Evolutionary conservation across 2,329 filamentous ascomycete species (phyloP), one percentile per base, ranked within the genome.

Genomic region (Exophiala lecanii-corni): DNA sequence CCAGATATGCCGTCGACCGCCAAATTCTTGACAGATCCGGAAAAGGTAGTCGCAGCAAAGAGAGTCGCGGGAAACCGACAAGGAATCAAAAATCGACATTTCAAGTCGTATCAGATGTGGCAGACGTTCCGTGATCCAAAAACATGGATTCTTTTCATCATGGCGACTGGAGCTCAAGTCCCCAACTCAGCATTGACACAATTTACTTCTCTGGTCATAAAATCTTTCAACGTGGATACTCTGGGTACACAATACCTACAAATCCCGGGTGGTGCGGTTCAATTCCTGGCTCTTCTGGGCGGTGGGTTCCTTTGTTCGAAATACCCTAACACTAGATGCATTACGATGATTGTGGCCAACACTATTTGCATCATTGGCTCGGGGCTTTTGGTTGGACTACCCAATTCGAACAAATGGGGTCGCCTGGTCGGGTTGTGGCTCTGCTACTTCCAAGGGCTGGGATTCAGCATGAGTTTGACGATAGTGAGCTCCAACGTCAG

Each of bases 201-300:
- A 58, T 73, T 74, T 50, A 67, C 64, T 2, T 70, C 67, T 9
- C 62, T 74, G 13, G 71, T 74, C 39, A 65, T 75, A 39, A 60
- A 61, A n/a, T 69, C 68, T 3, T 70, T 70, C 36, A 66, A 66
- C 13, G 65, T 75, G 52, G 68, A 69, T 38, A 72, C 70, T 0
- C 60, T 76, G 2, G 69, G 71, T 3, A 73, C 72, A 0, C 74
- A 78, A 46, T 77, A 78, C 45, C 70, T 81, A 7, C 75, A 79
- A 49, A 81, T 81, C 41, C 76, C 77, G 0, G 76, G 75, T 12
- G 76, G 75, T 15, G 75, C 71, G 0, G 68, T 80, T 0, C 74
- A 79, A 47, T 77, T 79, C 51, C 52, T 76, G 1, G 70, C 74
- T 0, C 62, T 78, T 1, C 57, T 80, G 5, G 52, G 63, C 2